A percentile compares a stretch with the other conserved stretches of the same genome.
Conservation (phyloP, 2,329 filamentous ascomycete species). For the Ceratocystis huliohia region DNA sequence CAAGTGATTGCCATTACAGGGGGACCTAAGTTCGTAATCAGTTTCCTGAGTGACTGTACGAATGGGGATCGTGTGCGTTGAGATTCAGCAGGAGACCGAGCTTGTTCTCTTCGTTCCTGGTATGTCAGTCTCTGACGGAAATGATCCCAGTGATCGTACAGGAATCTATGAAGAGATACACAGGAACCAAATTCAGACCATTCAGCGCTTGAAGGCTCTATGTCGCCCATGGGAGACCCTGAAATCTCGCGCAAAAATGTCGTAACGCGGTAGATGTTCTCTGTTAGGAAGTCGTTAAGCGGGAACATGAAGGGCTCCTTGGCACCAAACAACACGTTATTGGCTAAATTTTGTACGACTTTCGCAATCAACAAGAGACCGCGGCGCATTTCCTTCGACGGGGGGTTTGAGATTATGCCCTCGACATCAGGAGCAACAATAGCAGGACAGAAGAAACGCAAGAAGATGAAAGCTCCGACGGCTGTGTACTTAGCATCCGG, state of each 20-base stretch:
- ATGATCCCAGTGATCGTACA: slow-evolving; percentile 61
- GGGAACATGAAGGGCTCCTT: slow-evolving; percentile 64
- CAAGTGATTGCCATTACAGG: slow-evolving; percentile 56
- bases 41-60: slow-evolving; percentile 46
- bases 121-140: slow-evolving; percentile 51
- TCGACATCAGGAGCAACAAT: slow-evolving; percentile 59
- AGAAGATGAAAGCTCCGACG: slow-evolving; percentile 57
- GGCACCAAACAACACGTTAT: slow-evolving; percentile 58
- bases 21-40: slow-evolving; percentile 54
- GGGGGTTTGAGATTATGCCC: slow-evolving; percentile 46
- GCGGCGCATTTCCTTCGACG: slow-evolving; percentile 56
- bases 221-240: slow-evolving; percentile 38
- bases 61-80: slow-evolving; percentile 41
- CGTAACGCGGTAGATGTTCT: slow-evolving; percentile 56
- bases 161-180: slow-evolving; percentile 53
- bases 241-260: slow-evolving; percentile 56
- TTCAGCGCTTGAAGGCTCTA: slow-evolving; percentile 33
- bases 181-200: slow-evolving; percentile 60
- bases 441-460: slow-evolving; percentile 59
- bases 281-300: slow-evolving; percentile 53
- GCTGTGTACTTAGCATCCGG: slow-evolving; percentile 60
- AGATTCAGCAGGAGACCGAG: slow-evolving; percentile 42
- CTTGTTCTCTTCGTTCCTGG: slow-evolving; percentile 44
- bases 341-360: slow-evolving; percentile 57
- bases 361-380: slow-evolving; percentile 58